A percentile compares a stretch with the other conserved stretches of the same genome.
Conservation (phyloP, 108 stramenopile genomes). For the Bacterosira constricta region DNA sequence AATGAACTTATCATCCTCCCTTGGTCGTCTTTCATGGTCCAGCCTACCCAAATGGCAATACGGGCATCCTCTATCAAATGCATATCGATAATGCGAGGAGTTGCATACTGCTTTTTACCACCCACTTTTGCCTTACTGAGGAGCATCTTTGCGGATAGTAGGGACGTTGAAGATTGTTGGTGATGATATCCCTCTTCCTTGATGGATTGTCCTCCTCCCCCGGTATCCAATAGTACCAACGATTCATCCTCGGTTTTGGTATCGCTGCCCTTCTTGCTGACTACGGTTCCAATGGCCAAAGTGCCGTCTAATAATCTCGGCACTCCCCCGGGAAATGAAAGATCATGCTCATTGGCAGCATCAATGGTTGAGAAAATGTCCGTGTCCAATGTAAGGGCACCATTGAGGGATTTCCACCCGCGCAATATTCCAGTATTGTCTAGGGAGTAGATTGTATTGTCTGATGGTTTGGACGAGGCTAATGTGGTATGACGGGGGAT, state of each 20-base stretch:
- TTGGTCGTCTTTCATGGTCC: constrained; percentile 1
- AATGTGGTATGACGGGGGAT: constrained; percentile 32
- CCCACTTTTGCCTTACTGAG: constrained; percentile 15
- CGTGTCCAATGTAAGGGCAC: constrained; percentile 54
- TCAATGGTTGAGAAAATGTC: constrained; percentile 5
- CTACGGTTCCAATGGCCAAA: constrained; percentile 9
- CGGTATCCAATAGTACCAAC: constrained; percentile 7
- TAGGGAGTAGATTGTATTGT: constrained; percentile 39
- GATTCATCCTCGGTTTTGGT: neutral
- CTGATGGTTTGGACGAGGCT: neutral
- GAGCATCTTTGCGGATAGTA: constrained; percentile 19
- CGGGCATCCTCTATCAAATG: neutral
- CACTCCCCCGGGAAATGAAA: neutral
- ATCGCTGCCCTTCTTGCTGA: neutral
- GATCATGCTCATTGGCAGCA: neutral
- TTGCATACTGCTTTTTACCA: neutral
- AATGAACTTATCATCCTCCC: neutral
- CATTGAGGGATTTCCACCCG: constrained; percentile 51
- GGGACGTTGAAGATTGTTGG: neutral
- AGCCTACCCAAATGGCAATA: constrained; percentile 25
- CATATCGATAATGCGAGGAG: constrained; percentile 22
- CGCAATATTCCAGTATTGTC: constrained; percentile 57
- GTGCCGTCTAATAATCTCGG: neutral
- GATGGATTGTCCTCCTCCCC: neutral
- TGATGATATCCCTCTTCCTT: neutral